A percentile compares a stretch with the other conserved stretches of the same genome.
These are phyloP conservation scores for Marsdenia floribunda DNA, from an alignment of 257 asterid species.

Conservation along the genomic window DNA sequence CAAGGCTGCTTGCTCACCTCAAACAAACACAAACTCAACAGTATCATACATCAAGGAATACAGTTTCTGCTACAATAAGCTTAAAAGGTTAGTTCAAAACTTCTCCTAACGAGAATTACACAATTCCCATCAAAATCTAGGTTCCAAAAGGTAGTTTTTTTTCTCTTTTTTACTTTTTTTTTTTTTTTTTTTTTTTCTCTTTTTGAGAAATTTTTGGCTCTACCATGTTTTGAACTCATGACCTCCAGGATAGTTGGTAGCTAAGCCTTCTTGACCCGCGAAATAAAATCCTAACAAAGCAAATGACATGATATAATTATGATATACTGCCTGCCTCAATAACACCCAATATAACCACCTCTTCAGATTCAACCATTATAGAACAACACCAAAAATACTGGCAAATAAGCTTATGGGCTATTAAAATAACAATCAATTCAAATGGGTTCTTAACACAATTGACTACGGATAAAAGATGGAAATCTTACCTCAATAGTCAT, in stretches of 20 bases:
- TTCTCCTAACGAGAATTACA: neutral
- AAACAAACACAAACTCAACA: neutral
- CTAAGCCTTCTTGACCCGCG: too few relatives aligned
- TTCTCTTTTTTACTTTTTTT: too few relatives aligned
- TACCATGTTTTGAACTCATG: too few relatives aligned
- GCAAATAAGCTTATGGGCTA: neutral
- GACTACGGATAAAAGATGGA: neutral
- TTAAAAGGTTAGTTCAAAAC: neutral
- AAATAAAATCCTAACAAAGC: neutral
- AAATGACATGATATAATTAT: neutral
- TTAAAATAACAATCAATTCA: neutral
- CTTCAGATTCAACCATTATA: neutral
- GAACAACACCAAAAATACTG: neutral
- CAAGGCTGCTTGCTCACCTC: neutral
- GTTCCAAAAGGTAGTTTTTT: neutral
- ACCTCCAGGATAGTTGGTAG: too few relatives aligned
- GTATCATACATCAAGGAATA: too few relatives aligned
- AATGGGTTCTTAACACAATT: neutral
- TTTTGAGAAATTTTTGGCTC: too few relatives aligned
- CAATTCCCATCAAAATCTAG: neutral
- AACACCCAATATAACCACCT: neutral
- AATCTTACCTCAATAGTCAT: conserved; percentile 86
- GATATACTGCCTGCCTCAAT: neutral
- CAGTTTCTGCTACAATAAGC: neutral
- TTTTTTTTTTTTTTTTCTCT: too few relatives aligned